These are phyloP conservation scores for Penicillium atrosanguineum DNA, from an alignment of 495 filamentous ascomycete genomes.

Conservation along the genomic window DNA sequence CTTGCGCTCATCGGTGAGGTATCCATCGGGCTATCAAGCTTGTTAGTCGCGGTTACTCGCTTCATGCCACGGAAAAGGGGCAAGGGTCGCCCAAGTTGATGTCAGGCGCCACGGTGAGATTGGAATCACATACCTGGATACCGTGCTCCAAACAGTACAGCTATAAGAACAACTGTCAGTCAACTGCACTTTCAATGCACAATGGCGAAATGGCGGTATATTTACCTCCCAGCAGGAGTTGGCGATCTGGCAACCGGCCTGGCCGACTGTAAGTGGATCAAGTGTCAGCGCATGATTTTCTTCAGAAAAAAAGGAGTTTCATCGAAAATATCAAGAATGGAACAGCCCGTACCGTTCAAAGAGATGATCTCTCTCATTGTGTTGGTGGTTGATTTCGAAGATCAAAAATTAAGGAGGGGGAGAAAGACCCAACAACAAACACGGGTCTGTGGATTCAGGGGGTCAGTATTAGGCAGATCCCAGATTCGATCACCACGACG, in stretches of 20 bases:
- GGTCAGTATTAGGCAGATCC: constrained; percentile 11
- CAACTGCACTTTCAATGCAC: constrained; percentile 2
- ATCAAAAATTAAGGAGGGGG: constrained; percentile 34
- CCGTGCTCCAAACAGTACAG: constrained; percentile 99
- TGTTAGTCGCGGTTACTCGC: constrained; percentile 24
- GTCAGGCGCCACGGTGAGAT: constrained; percentile 17
- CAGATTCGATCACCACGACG: constrained; percentile 2
- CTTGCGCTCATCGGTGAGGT: constrained; percentile 97
- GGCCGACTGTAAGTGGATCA: constrained; percentile 69
- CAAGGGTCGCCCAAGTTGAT: constrained; percentile 13
- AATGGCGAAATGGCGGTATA: constrained; percentile 12
- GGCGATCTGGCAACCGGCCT: constrained; percentile 99
- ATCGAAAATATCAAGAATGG: not conserved
- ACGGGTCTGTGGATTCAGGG: constrained; percentile 28
- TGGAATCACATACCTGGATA: constrained; percentile 72
- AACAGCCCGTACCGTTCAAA: constrained; percentile 80
- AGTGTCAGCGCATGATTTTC: constrained; percentile 21
- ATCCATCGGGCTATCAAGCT: constrained; percentile 82
- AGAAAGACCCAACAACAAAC: constrained; percentile 37
- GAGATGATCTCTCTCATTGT: constrained; percentile 98
- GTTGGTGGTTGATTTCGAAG: constrained; percentile 44
- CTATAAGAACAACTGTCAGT: constrained; percentile 50
- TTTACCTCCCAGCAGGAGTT: constrained; percentile 99
- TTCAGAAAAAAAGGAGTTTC: constrained; percentile 8
- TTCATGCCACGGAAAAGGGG: constrained; percentile 20